Base-by-base conservation (phyloP, 768 basidiomycete species). In the Leucocoprinus birnbaumii region DNA sequence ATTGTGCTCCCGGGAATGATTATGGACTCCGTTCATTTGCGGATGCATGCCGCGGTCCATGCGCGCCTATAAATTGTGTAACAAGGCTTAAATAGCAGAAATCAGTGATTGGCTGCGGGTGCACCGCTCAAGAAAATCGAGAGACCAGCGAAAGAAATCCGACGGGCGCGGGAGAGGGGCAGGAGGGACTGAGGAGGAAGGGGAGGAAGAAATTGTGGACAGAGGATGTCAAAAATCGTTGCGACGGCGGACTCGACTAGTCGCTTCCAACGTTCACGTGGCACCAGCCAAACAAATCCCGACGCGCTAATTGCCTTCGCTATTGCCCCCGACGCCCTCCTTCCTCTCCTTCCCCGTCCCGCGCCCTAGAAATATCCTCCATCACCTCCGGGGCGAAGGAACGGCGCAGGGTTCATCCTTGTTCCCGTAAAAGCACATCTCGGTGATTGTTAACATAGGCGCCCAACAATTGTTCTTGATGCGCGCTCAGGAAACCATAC, bases 221-320 rank as follows among this genome's bases (percentile, higher is more conserved):
- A 34, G 14, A 7, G 43, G 51, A 45, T 53, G 51, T 53, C 51
- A 53, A 53, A 53, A 53, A 44, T 45, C 42, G 51, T 22, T 34
- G 31, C 50, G 21, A 41, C 38, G 50, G 31, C 31, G 31, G 31
- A 26, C 24, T 50, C 22, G 38, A n/a, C 50, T 44, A 45, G 51
- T 53, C 51, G 41, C 42, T 43, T 44, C 27, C 43, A 44, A 53
- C 51, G 42, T 44, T 45, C 51, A 53, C 51, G 51, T 53, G 51
- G 42, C 51, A 44, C 43, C n/a, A 35, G 37, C 53, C 37, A 46
- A 47, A 54, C 44, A 54, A 54, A 54, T 47, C 53, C 53, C 45
- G 53, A 41, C 53, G 45, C 46, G 37, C 45, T 40, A 44, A 53
- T 45, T 45, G 24, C 16, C 51, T n/a, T 19, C 27, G 13, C 46